Evolutionary conservation across 2,329 filamentous ascomycete genomes (phyloP).

Genomic region (Beauveria caledonica): DNA sequence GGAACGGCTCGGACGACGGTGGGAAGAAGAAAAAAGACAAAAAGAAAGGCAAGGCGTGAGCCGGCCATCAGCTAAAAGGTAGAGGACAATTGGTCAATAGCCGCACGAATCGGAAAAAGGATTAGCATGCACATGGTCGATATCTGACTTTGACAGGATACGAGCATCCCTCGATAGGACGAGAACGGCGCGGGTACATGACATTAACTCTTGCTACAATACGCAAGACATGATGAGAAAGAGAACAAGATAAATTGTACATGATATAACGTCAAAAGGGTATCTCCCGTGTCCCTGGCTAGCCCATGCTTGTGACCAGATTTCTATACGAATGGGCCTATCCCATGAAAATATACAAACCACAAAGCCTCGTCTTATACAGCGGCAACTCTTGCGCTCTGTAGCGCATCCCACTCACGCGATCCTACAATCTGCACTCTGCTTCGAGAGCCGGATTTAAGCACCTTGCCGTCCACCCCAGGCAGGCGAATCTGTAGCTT

Average conservation of each 20-base stretch:
- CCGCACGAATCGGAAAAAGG: background rate
- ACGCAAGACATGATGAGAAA: background rate
- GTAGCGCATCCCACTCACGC: slow-evolving; percentile 47
- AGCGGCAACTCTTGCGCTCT: slow-evolving; percentile 31
- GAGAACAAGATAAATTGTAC: slow-evolving; percentile 9
- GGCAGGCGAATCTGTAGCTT: slow-evolving; percentile 43
- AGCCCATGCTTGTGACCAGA: background rate
- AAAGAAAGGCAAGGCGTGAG: slow-evolving; percentile 36
- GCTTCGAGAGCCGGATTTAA: slow-evolving; percentile 27
- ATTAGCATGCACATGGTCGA: background rate
- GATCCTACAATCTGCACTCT: slow-evolving; percentile 46
- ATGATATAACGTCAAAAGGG: slow-evolving; percentile 8
- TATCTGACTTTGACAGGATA: background rate
- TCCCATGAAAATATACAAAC: slow-evolving; percentile 10
- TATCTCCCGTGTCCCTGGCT: slow-evolving; percentile 5
- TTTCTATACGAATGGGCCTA: background rate
- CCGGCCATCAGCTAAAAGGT: background rate
- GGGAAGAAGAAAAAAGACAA: slow-evolving; percentile 41
- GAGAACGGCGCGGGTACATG: background rate
- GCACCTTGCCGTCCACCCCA: slow-evolving; percentile 31
- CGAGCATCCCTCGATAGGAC: background rate
- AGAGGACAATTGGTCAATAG: background rate
- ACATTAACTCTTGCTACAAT: background rate
- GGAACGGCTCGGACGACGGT: slow-evolving; percentile 17
- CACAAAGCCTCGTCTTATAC: slow-evolving; percentile 17